Evolutionary conservation across 164 flowering plant species (phyloP), one percentile per base, ranked within the genome.

Genomic region (Macadamia integrifolia): DNA sequence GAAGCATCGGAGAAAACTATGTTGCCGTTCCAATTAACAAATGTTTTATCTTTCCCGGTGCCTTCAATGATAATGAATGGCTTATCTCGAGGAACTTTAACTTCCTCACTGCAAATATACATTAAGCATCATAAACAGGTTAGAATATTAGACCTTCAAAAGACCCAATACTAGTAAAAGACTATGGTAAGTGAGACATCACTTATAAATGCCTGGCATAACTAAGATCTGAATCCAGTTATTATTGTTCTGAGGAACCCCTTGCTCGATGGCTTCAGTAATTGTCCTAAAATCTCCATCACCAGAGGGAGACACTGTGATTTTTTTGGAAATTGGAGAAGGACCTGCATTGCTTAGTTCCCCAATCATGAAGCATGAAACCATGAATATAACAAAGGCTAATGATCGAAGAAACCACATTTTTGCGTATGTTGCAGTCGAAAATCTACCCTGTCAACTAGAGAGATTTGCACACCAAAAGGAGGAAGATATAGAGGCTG

Each of bases 21-120:
- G 28, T 13, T 17, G 13, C 7, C 3, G 28, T 28, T n/a, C 28
- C 10, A 57, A 6, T 57, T 0, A 23, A 66, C 14, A 8, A 29
- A 9, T 23, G 61, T 57, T 9, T 5, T 15, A 0, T 9, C 8
- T 6, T 11, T 18, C 13, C 52, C 6, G 8, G 42, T 40, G 1
- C 70, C 70, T 44, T 67, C 56, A 23, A 67, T 3, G 62, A 67
- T 29, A 9, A 67, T 59, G 43, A 28, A 67, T 58, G 56, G 70
- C 57, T 67, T 67, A 40, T 46, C 44, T 14, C 1, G 10, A 14
- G 62, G 62, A n/a, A 67, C 40, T 4, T 15, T 44, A 58, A 67
- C 56, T 46, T 58, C 17, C 40, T 59, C 70, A 3, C 70, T 67
- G 69, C 55, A 66, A 9, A 0, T 6, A 43, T 9, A 43, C 6